Evolutionary conservation across 345 rosid genomes (phyloP).

Genomic region (Brassica rapa): DNA sequence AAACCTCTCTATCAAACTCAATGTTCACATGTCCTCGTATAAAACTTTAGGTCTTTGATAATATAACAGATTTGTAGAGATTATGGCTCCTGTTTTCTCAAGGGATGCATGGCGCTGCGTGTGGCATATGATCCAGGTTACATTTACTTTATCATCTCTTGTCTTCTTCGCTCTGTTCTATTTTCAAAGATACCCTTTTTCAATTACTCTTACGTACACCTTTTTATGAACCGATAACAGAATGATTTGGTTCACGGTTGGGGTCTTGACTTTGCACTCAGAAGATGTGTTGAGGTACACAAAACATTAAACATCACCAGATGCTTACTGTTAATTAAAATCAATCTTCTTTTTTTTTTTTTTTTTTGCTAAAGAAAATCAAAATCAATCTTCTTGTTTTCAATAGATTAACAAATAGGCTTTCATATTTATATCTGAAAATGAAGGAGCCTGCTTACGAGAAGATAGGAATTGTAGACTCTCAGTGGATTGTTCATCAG

Average conservation of each 20-base stretch:
- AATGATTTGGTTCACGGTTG: slow-evolving; percentile 98
- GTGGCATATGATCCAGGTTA: slow-evolving; percentile 95
- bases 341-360: neutral
- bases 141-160: neutral
- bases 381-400: neutral
- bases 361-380: too few relatives aligned
- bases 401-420: neutral
- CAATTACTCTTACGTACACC: neutral
- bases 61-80: slow-evolving; percentile 83
- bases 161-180: neutral
- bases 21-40: slow-evolving; percentile 6
- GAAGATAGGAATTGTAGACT: slow-evolving; percentile 91
- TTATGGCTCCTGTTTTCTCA: slow-evolving; percentile 97
- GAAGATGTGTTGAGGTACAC: slow-evolving; percentile 82
- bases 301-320: neutral
- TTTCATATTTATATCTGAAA: slow-evolving; percentile 1
- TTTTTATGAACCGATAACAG: slow-evolving; percentile 44
- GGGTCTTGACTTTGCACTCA: slow-evolving; percentile 97
- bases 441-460: slow-evolving; percentile 80
- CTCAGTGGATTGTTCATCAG: slow-evolving; percentile 96
- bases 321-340: too few relatives aligned
- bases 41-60: slow-evolving; percentile 6
- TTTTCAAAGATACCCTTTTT: too few relatives aligned
- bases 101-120: slow-evolving; percentile 90
- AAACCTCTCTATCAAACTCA: neutral